Conservation (phyloP, 306 rosid genomes). For the Pterocarpus santalinus region DNA sequence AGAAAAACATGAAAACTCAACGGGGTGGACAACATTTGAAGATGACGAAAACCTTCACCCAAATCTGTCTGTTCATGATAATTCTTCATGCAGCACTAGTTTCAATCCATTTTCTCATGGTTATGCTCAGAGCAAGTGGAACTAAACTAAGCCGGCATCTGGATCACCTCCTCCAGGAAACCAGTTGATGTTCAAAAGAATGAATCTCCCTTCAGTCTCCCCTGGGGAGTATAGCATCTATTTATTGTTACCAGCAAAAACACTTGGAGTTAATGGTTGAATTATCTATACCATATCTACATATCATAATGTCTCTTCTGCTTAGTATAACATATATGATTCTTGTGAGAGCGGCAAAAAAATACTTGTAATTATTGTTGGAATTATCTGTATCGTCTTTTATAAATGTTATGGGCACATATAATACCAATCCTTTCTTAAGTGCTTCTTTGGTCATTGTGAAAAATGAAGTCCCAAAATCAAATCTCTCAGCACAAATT, state of each 20-base stretch:
- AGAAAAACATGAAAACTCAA: slow-evolving; percentile 57
- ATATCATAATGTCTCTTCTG: no score
- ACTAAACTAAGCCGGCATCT: slow-evolving; percentile 44
- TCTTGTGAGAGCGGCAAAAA: no score
- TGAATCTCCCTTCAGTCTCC: not conserved
- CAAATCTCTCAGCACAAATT: no score
- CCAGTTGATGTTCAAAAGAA: not conserved
- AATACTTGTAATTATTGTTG: no score
- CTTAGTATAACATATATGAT: no score
- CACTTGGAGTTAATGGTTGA: slow-evolving; percentile 8
- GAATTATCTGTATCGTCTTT: no score
- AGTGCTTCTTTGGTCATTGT: no score
- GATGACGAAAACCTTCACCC: slow-evolving; percentile 80
- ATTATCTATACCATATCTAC: not conserved
- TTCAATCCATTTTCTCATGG: slow-evolving; percentile 53
- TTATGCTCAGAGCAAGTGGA: slow-evolving; percentile 27
- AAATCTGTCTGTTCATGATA: slow-evolving; percentile 57
- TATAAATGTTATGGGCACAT: no score
- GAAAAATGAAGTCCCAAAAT: no score
- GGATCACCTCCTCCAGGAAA: slow-evolving; percentile 47
- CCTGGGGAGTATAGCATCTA: not conserved
- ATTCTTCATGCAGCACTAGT: slow-evolving; percentile 36
- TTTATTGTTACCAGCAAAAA: slow-evolving; percentile 3
- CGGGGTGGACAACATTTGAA: slow-evolving; percentile 73
- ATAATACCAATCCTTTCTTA: no score